These are phyloP conservation scores for Carnegiea gigantea DNA, from an alignment of 179 eudicot genomes.

Conservation along the genomic window DNA sequence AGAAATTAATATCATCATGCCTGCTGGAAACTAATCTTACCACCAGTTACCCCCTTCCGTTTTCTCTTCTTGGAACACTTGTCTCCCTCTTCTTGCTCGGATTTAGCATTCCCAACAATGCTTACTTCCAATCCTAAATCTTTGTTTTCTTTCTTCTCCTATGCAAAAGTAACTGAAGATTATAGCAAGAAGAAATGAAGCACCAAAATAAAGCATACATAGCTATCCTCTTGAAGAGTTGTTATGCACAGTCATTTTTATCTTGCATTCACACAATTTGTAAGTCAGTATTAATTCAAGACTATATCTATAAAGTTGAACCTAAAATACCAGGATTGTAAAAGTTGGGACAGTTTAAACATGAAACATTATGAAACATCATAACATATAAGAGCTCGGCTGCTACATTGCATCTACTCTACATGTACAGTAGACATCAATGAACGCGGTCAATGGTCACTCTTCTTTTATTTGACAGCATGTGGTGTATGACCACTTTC, in stretches of 20 bases:
- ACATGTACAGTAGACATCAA: neutral
- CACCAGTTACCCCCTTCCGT: constrained; percentile 49
- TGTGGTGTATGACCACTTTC: neutral
- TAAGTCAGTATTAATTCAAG: neutral
- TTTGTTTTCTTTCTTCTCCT: constrained; percentile 61
- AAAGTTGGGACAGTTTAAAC: neutral
- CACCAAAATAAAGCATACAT: neutral
- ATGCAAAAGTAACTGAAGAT: neutral
- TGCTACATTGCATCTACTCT: neutral
- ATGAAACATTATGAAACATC: neutral
- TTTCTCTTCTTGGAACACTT: constrained; percentile 67
- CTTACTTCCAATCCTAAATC: constrained; percentile 29
- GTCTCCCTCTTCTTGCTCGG: constrained; percentile 34
- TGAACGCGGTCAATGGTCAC: neutral
- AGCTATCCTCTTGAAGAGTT: neutral
- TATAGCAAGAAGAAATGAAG: neutral
- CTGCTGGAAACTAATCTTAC: constrained; percentile 28
- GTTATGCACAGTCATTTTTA: neutral
- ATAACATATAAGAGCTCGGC: neutral
- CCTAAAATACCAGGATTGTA: neutral
- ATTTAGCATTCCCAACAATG: constrained; percentile 24
- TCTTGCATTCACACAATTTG: neutral
- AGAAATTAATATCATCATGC: neutral
- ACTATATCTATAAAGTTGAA: neutral
- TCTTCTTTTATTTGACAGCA: neutral